These are phyloP conservation scores for Kuraishia capsulata DNA, from an alignment of 805 yeast species.

Conservation along the genomic window DNA sequence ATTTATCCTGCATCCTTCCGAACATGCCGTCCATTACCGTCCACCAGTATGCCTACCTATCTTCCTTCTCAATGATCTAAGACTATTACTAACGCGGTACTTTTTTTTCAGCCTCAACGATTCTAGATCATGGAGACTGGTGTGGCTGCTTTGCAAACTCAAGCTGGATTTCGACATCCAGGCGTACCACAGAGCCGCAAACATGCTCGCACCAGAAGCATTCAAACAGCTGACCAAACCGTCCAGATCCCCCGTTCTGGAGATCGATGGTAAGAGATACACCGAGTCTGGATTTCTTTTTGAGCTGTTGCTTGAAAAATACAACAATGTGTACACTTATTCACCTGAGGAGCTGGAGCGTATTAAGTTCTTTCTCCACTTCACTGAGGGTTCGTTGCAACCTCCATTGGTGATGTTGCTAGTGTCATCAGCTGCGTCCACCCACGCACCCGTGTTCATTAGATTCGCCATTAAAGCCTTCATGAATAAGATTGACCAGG, in stretches of 20 bases:
- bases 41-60: too few species aligned
- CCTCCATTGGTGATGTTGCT: slow-evolving; percentile 9
- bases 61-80: too few species aligned
- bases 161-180: slow-evolving; percentile 45
- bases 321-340: slow-evolving; percentile 28
- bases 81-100: background rate
- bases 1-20: too few species aligned
- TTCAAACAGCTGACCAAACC: slow-evolving; percentile 46
- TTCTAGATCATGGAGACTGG: slow-evolving; percentile 52
- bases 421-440: background rate
- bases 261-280: slow-evolving; percentile 27
- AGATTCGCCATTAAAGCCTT: background rate
- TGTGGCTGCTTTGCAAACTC: slow-evolving; percentile 60
- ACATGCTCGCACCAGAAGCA: slow-evolving; percentile 21
- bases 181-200: slow-evolving; percentile 38
- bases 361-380: slow-evolving; percentile 44
- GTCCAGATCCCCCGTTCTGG: slow-evolving; percentile 58
- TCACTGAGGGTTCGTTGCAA: slow-evolving; percentile 56
- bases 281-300: slow-evolving; percentile 58
- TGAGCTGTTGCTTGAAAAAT: slow-evolving; percentile 39
- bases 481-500: background rate
- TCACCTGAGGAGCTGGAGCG: slow-evolving; percentile 29
- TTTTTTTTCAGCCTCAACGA: slow-evolving; percentile 42
- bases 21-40: too few species aligned
- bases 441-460: background rate